phyloP scores from a whole-genome alignment of 768 basidiomycete species.

The Mycena indigotica region DNA sequence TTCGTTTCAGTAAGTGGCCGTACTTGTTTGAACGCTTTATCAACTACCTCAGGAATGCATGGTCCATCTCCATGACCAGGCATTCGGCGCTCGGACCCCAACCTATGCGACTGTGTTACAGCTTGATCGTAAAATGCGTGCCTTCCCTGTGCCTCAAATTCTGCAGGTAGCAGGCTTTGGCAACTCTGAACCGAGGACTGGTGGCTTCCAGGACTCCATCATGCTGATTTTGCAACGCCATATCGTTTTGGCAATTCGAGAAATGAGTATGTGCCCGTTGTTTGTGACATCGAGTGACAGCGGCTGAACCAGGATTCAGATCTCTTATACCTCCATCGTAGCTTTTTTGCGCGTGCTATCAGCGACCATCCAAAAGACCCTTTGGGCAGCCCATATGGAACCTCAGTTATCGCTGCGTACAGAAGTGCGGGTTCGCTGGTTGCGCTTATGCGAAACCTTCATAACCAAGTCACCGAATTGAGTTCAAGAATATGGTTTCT shows the following conservation, averaged over 20 bases:
- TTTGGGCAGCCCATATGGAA: conserved; percentile 70
- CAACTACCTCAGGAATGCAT: conserved; percentile 50
- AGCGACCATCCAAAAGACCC: conserved; percentile 76
- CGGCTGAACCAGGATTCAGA: conserved; percentile 38
- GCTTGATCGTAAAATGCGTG: conserved; percentile 65
- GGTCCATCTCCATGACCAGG: conserved; percentile 69
- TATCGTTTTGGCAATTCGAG: conserved; percentile 67
- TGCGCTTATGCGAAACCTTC: conserved; percentile 68
- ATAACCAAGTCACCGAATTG: conserved; percentile 63
- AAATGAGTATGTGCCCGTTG: conserved; percentile 56
- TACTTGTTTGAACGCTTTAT: not conserved
- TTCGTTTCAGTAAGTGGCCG: conserved; percentile 43
- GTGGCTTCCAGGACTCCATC: conserved; percentile 49
- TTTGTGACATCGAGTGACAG: not conserved
- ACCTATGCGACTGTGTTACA: conserved; percentile 70
- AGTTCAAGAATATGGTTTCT: conserved; percentile 66
- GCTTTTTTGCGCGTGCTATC: conserved; percentile 73
- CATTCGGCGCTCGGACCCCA: conserved; percentile 69
- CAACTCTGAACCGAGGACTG: conserved; percentile 49
- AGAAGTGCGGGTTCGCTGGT: conserved; percentile 72
- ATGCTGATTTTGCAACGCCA: conserved; percentile 65
- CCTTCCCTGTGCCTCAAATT: conserved; percentile 65
- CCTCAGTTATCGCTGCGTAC: conserved; percentile 74
- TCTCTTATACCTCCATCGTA: conserved; percentile 69
- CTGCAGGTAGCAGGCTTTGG: conserved; percentile 73